Base-by-base conservation (phyloP, 1,139 yeast species). In the Candida sp. region DNA sequence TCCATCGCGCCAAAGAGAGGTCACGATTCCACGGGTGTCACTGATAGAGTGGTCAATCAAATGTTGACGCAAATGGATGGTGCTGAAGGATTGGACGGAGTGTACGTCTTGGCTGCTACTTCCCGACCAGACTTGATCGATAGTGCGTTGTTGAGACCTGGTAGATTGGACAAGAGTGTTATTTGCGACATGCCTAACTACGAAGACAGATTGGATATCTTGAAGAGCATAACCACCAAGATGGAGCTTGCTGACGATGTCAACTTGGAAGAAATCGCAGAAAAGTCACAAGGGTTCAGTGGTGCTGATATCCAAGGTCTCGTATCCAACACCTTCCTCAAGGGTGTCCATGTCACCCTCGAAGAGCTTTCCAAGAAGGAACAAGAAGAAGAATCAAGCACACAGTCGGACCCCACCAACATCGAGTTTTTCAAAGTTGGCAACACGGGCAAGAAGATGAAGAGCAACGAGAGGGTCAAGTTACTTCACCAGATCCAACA, bases 11-110 rank as follows among this genome's bases (percentile, higher is more conserved):
- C 99, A 1, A 93, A 93, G 68, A 86, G 99, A 77, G 99, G 99
- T 1, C 98, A 93, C 64, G 99, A 94, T 64, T 90, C 97, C 2
- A 93, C 99, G 0, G 99, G 98, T 54, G 99, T 94, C 4, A 94
- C 99, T 1, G 99, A 94, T 67, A 81, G 99, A 63, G 98, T 94
- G 40, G 99, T 94, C 39, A 96, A 96, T 69, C 99, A 94, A 66
- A 84, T 94, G 86, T 81, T 94, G 63, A 94, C 99, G 0, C 98
- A 96, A 67, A 92, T 94, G 97, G 99, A 94, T 70, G 99, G 99
- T 72, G 98, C 98, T 1, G 99, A 94, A 68, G 98, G 98, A 0
- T 75, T 93, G 35, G 98, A 93, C 62, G 98, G 98, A 0, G 99
- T 96, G 3, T 94, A 94, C 63, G 97, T 96, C 1, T 75, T 94